Conservation (phyloP, 2,329 filamentous ascomycete genomes). For the Capronia epimyces region DNA sequence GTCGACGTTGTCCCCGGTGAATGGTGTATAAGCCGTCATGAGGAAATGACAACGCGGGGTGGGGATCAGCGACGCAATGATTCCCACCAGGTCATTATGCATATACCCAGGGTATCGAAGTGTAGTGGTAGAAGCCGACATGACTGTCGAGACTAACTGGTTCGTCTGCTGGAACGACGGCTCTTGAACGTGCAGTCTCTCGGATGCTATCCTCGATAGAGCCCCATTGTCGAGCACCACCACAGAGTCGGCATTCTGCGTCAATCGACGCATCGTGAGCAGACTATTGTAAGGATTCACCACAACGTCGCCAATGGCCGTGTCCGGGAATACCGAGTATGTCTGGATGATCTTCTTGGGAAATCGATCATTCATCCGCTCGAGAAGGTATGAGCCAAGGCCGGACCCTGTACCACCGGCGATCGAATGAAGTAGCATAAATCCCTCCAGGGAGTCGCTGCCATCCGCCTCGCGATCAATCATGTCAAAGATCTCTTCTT, state of each 20-base stretch:
- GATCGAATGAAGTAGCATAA: slow-evolving; percentile 98
- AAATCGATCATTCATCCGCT: slow-evolving; percentile 92
- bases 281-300: slow-evolving; percentile 98
- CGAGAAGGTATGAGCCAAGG: slow-evolving; percentile 89
- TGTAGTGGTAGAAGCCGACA: slow-evolving; percentile 96
- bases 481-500: slow-evolving; percentile 98
- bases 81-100: slow-evolving; percentile 98
- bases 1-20: slow-evolving; percentile 92
- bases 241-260: slow-evolving; percentile 94
- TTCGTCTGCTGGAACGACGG: slow-evolving; percentile 97
- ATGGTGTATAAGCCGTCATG: slow-evolving; percentile 97
- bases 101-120: slow-evolving; percentile 97
- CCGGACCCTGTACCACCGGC: slow-evolving; percentile 94
- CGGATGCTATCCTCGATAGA: slow-evolving; percentile 85
- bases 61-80: slow-evolving; percentile 90
- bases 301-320: slow-evolving; percentile 82
- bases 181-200: slow-evolving; percentile 88
- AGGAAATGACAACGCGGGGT: slow-evolving; percentile 97
- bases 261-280: slow-evolving; percentile 81
- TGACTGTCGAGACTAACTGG: slow-evolving; percentile 93
- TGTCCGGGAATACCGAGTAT: slow-evolving; percentile 97
- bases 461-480: slow-evolving; percentile 97
- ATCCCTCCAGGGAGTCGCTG: slow-evolving; percentile 94
- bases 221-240: slow-evolving; percentile 94
- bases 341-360: slow-evolving; percentile 99